Base-by-base conservation (phyloP, 2,329 filamentous ascomycete species). In the Cladosporium sp. region DNA sequence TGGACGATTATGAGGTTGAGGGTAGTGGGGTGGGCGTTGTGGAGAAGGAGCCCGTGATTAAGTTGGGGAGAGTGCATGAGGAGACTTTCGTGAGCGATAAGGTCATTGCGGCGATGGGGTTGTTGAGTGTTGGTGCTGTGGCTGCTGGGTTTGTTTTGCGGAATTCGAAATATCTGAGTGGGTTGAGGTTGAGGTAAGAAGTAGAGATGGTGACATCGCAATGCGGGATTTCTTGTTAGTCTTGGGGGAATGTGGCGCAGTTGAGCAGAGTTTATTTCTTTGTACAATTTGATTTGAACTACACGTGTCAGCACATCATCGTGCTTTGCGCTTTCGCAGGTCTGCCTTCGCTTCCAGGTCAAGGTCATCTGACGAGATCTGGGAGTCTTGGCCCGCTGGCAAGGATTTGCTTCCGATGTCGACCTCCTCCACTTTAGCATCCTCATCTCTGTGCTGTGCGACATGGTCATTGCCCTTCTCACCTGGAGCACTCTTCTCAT, bases 1-100 rank as follows among this genome's bases (percentile, higher is more conserved):
- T 75, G 71, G 71, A 70, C 0, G 78, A 81, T 49, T 81, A 74
- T 58, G 72, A 75, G 4, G 64, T 71, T n/a, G 64, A 68, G 40
- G 71, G 72, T 13, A 61, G 59, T 49, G 74, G 70, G 1, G 70
- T 62, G 54, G 66, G 61, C 17, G 65, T 69, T 3, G 68, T 75
- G 17, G 51, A 62, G 50, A 67, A 68, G n/a, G 73, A 68, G 66
- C 66, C 66, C 57, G 65, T 66, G 56, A 68, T 70, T 2, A 67
- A 65, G 59, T 66, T 79, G 25, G 77, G 76, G 1, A 65, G 76
- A 32, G 77, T 78, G 48, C 66, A 60, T n/a, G 77, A 79, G 64
- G 77, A 78, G 69, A 74, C 72, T n/a, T 15, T 49, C 22, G 66
- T 78, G 3, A 74, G 75, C 60, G 73, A 75, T 62, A 62, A 62